Evolutionary conservation across 2,329 filamentous ascomycete genomes (phyloP), one percentile per base, ranked within the genome.

Genomic region (Dothiorella sarmentorum): DNA sequence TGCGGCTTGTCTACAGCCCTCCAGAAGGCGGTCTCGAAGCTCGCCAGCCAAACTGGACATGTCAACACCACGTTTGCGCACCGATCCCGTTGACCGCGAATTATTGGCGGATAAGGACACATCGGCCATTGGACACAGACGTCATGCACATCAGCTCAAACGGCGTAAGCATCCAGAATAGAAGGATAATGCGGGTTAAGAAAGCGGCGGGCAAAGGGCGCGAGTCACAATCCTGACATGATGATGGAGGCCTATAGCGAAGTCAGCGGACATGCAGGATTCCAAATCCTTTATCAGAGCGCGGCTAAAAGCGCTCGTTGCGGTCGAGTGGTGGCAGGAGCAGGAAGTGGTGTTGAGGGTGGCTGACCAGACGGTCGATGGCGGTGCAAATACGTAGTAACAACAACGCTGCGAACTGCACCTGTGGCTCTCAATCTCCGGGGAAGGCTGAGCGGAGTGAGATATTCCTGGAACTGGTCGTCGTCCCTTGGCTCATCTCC

Each of bases 81-180:
- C 33, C 31, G 5, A 18, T n/a, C 15, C 17, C 22, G n/a, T 37
- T 15, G 13, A 26, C 37, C 6, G 24, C n/a, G 17, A 3, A 10
- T 51, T n/a, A 37, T 51, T 40, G 49, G 49, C 26, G 15, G 49
- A 53, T 40, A 53, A 53, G 49, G 33, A 18, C 22, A 29, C 10
- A 15, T 31, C 37, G 9, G n/a, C 9, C 7, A 7, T 4, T 26
- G 45, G 37, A 51, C 45, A 53, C 24, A 20, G 35, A 35, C 33
- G 49, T 35, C 49, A 22, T 24, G 15, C 22, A 40, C 15, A 18
- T 45, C 26, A 40, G 26, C n/a, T 53, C n/a, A 10, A 27, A 15
- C 22, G 22, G 24, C 49, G 37, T 38, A 13, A 27, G 49, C 49
- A 11, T 29, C 26, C 10, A 38, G 26, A 53, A 38, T 33, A 24